Evolutionary conservation across 371 early-diverging fungal genomes (phyloP), one percentile per base, ranked within the genome.

Genomic region (Mucor saturninus): DNA sequence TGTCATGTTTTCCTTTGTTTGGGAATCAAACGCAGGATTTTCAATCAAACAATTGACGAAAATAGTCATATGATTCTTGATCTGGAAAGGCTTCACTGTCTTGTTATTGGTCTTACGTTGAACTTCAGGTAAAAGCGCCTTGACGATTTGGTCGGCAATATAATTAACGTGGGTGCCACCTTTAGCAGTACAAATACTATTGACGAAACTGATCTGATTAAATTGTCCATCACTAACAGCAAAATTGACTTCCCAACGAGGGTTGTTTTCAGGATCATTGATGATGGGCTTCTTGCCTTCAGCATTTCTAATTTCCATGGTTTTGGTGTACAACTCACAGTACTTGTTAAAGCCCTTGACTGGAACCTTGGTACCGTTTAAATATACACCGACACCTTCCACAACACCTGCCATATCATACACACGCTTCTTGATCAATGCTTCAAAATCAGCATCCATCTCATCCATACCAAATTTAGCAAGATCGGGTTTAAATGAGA

Each of bases 21-120:
- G 99, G 7, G 98, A 97, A 77, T 99, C 99, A 78, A 99, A 99
- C 0, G 97, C 81, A 4, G 99, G 99, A 74, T 99, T 99, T 69
- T 97, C 98, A 60, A 99, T 98, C 59, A 93, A 71, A 71, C 93
- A 93, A 79, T 99, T 99, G 72, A 99, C 84, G 80, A 99, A 99
- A 7, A 99, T 64, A 86, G 92, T 96, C 76, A 99, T 85, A 61
- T 96, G 93, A 53, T 83, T 93, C 76, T 97, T 98, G 73, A 98
- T 89, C 64, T 95, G 93, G 70, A 88, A 82, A 6, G 97, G 93
- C 78, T 93, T 95, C 48, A 97, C 74, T 28, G 68, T 76, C 29
- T 84, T 85, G 65, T 84, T 89, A 68, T 93, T 91, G 56, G 92
- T 93, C 54, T 93, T 93, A 73, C 94, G 94, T 68, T 95, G 91